Evolutionary conservation across 2,329 filamentous ascomycete genomes (phyloP).

Genomic region (Fusarium odoratissimum): DNA sequence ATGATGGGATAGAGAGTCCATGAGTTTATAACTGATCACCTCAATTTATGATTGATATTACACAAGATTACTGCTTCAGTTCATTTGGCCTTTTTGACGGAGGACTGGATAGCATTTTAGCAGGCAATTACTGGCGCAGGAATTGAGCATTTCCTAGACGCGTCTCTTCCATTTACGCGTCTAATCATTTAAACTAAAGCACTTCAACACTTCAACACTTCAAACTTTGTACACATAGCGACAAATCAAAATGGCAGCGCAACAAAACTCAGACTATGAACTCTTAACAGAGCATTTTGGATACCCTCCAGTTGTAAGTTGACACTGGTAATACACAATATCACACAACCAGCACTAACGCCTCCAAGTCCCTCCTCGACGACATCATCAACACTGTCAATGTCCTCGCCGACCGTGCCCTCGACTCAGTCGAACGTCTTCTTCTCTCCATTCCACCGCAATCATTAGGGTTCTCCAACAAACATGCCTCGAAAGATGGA

Average conservation of each 20-base stretch:
- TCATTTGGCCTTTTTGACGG: too few relatives aligned
- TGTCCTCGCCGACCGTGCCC: slow-evolving; percentile 88
- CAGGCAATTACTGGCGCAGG: background rate
- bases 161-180: slow-evolving; percentile 36
- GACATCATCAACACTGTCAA: slow-evolving; percentile 98
- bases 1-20: background rate
- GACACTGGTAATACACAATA: background rate
- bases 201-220: slow-evolving; percentile 8
- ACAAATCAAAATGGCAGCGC: slow-evolving; percentile 45
- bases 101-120: background rate
- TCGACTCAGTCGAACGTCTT: slow-evolving; percentile 87
- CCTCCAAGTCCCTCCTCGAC: slow-evolving; percentile 84
- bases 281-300: slow-evolving; percentile 95
- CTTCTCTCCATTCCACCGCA: slow-evolving; percentile 79
- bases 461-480: slow-evolving; percentile 80
- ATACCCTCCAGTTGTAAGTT: slow-evolving; percentile 87
- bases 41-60: background rate
- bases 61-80: background rate
- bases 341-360: background rate
- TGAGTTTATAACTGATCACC: background rate
- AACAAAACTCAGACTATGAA: slow-evolving; percentile 64
- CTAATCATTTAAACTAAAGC: background rate
- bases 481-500: slow-evolving; percentile 53
- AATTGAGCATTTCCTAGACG: slow-evolving; percentile 9
- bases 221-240: background rate